Evolutionary conservation across 805 yeast genomes (phyloP).

Genomic region (Ogataea philodendri): DNA sequence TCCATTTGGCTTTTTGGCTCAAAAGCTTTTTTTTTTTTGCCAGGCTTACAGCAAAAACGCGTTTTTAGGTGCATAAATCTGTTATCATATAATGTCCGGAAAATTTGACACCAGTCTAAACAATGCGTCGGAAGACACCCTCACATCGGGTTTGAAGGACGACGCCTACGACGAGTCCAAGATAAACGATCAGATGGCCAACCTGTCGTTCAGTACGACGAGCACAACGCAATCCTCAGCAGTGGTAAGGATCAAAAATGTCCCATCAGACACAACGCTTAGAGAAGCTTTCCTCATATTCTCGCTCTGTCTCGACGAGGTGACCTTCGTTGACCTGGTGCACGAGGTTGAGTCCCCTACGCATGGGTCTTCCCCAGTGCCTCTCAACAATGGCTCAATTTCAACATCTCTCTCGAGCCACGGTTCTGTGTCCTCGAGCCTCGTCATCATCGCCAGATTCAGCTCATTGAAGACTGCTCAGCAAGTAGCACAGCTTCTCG

Average conservation of each 20-base stretch:
- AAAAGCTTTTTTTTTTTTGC: constrained; percentile 5
- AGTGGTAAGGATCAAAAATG: constrained; percentile 46
- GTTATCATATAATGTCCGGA: constrained; percentile 6
- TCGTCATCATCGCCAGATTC: constrained; percentile 45
- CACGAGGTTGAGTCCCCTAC: constrained; percentile 31
- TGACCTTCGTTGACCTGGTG: constrained; percentile 36
- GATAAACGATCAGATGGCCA: constrained; percentile 15
- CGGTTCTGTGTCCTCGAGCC: constrained; percentile 22
- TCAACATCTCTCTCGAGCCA: constrained; percentile 20
- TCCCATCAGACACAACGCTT: constrained; percentile 60
- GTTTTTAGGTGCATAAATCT: constrained; percentile 6
- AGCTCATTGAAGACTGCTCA: constrained; percentile 42
- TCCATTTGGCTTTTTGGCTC: constrained; percentile 15
- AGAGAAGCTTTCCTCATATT: constrained; percentile 70
- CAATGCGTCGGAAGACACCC: constrained; percentile 22
- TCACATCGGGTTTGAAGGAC: constrained; percentile 12
- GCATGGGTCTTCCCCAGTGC: constrained; percentile 14
- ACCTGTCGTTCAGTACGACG: constrained; percentile 17
- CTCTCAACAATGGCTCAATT: constrained; percentile 13
- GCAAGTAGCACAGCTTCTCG: constrained; percentile 42
- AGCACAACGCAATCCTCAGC: constrained; percentile 14
- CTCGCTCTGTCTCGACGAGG: constrained; percentile 64
- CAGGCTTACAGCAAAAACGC: constrained; percentile 7
- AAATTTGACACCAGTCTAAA: constrained; percentile 13
- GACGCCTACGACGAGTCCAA: constrained; percentile 10